Conservation (phyloP, 441 rosid species). For the California macrophylla region DNA sequence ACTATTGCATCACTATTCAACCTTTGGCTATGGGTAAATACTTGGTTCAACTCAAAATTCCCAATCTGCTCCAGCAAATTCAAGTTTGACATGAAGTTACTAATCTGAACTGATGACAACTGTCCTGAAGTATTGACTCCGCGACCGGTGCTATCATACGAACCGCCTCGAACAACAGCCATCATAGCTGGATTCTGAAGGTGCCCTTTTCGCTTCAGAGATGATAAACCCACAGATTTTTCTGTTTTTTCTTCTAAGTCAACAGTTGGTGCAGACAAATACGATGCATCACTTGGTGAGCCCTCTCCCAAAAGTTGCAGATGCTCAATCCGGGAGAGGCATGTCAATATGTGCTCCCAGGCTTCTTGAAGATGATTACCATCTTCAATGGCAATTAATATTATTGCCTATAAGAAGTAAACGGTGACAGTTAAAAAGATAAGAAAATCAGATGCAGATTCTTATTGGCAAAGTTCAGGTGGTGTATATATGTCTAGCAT, state of each 20-base stretch:
- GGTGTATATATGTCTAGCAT: no score
- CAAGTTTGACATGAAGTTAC: constrained; percentile 71
- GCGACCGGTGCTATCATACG: constrained; percentile 70
- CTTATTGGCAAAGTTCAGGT: neutral
- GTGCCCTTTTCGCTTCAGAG: constrained; percentile 56
- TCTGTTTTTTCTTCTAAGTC: constrained; percentile 60
- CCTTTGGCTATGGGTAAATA: constrained; percentile 90
- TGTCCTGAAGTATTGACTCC: constrained; percentile 58
- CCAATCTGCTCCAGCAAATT: constrained; percentile 97
- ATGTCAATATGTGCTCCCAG: constrained; percentile 91
- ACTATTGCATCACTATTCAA: constrained; percentile 92
- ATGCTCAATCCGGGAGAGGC: constrained; percentile 92
- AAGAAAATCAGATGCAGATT: neutral
- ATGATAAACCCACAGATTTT: constrained; percentile 26
- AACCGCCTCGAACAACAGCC: constrained; percentile 98
- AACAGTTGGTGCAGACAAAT: constrained; percentile 47
- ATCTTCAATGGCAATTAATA: constrained; percentile 87
- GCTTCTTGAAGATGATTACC: constrained; percentile 91
- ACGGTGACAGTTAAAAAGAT: neutral
- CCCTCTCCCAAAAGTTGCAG: constrained; percentile 93
- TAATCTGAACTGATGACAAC: constrained; percentile 72
- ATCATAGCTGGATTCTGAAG: constrained; percentile 89
- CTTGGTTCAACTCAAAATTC: constrained; percentile 80
- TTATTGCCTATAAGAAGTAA: constrained; percentile 57
- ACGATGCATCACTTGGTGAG: constrained; percentile 83